Evolutionary conservation across 1,139 yeast species (phyloP), one percentile per base, ranked within the genome.

Genomic region (Magnusiomyces magnusii): DNA sequence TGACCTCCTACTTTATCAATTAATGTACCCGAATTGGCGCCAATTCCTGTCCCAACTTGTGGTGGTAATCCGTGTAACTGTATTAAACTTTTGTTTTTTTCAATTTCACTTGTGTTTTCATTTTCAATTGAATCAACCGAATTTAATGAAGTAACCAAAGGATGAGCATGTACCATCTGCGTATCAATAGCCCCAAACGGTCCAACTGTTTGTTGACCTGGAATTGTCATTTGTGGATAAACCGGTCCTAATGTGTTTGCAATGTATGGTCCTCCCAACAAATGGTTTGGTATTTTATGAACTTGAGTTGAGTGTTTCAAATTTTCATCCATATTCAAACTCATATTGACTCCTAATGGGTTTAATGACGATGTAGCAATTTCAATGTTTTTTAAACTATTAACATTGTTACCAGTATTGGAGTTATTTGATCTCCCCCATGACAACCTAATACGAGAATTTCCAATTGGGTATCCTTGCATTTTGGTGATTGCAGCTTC

Each of bases 381-480:
- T 9, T 39, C 44, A 10, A 39, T 10, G 19, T 25, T 25, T 24
- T 47, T 47, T n/a, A 13, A 31, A 31, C 13, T 31, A 13, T 7
- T 31, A 31, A 7, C 13, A 39, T 51, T 51, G n/a, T 15, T 24
- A 51, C 21, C 31, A n/a, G 21, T n/a, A 17, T n/a, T 28, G 25
- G 61, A 60, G 64, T 69, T 69, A 63, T 76, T 78, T 44, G 78
- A 73, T 67, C 95, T 80, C 54, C 97, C 98, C 97, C 97, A 91
- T 57, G 95, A 85, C 62, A 91, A 77, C 64, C 97, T 78, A 36
- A 91, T 87, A 58, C 97, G 80, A 57, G 88, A 85, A 57, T 92
- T 95, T 10, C 91, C 95, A 67, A 92, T 86, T 44, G 91, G 85
- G 69, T 85, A 91, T 2, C 97, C 97, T 74, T 91, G 96, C 96